Conservation (phyloP, 306 rosid species). For the Luffa aegyptiaca region DNA sequence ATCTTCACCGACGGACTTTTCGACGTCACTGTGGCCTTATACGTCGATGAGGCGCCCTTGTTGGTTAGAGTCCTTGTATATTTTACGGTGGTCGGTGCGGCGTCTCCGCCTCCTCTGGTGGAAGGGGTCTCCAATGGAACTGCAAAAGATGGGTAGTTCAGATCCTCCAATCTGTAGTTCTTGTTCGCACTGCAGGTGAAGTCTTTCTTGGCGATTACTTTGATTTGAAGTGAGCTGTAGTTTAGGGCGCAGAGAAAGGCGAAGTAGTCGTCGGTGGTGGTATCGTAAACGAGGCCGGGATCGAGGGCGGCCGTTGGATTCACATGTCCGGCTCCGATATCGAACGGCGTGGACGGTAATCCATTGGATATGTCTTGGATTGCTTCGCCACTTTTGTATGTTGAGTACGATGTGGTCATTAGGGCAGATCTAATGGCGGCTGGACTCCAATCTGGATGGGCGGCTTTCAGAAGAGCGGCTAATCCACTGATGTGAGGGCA, state of each 20-base stretch:
- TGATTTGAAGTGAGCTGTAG: slow-evolving; percentile 40
- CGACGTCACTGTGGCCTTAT: slow-evolving; percentile 39
- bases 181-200: slow-evolving; percentile 44
- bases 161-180: slow-evolving; percentile 50
- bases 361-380: slow-evolving; percentile 56
- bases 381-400: slow-evolving; percentile 45
- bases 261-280: slow-evolving; percentile 49
- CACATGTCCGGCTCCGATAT: slow-evolving; percentile 83
- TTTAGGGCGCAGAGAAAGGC: slow-evolving; percentile 73
- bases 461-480: slow-evolving; percentile 65
- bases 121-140: slow-evolving; percentile 58
- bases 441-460: slow-evolving; percentile 83
- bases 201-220: slow-evolving; percentile 29
- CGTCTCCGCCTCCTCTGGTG: slow-evolving; percentile 31
- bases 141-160: slow-evolving; percentile 85
- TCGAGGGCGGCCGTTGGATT: slow-evolving; percentile 74
- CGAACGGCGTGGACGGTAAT: slow-evolving; percentile 62
- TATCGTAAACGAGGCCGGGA: slow-evolving; percentile 81
- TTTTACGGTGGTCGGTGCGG: slow-evolving; percentile 29
- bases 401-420: slow-evolving; percentile 78
- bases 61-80: slow-evolving; percentile 64
- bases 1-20: slow-evolving; percentile 46
- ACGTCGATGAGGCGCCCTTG: slow-evolving; percentile 53
- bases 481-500: slow-evolving; percentile 92
- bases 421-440: slow-evolving; percentile 83